Conservation (phyloP, 345 rosid species). For the Chamaenerion angustifolium region DNA sequence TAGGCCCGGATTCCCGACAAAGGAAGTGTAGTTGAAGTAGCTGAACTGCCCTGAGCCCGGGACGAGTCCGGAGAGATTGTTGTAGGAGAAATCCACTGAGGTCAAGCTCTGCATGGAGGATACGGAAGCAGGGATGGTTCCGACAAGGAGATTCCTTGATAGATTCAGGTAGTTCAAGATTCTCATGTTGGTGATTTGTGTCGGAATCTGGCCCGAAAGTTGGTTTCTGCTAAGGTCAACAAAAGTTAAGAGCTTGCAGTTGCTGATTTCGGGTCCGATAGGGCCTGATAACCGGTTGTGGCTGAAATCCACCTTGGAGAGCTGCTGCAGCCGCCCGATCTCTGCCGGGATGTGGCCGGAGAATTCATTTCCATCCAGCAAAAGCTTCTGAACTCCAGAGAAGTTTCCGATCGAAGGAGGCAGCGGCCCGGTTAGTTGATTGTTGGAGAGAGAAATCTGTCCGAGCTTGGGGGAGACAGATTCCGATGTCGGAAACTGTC, state of each 20-base stretch:
- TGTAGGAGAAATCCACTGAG: conserved; percentile 40
- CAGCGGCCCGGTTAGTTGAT: conserved; percentile 24
- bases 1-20: conserved; percentile 32
- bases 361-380: conserved; percentile 38
- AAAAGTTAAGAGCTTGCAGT: conserved; percentile 36
- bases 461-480: conserved; percentile 20
- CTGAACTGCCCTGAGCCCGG: conserved; percentile 44
- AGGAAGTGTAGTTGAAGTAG: conserved; percentile 40
- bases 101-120: conserved; percentile 44
- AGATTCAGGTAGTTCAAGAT: conserved; percentile 37
- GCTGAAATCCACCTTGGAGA: conserved; percentile 41
- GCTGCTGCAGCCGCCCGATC: conserved; percentile 35
- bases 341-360: conserved; percentile 29
- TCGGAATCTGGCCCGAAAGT: conserved; percentile 29
- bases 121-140: conserved; percentile 31
- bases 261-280: conserved; percentile 28
- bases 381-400: conserved; percentile 37
- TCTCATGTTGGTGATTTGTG: conserved; percentile 34
- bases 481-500: conserved; percentile 26
- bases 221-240: conserved; percentile 37
- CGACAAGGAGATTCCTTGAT: conserved; percentile 36
- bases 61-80: conserved; percentile 37
- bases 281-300: conserved; percentile 31
- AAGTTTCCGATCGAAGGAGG: conserved; percentile 33
- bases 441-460: conserved; percentile 35